Conservation (phyloP, 768 basidiomycete species). For the Fistulinella prunicolor region DNA sequence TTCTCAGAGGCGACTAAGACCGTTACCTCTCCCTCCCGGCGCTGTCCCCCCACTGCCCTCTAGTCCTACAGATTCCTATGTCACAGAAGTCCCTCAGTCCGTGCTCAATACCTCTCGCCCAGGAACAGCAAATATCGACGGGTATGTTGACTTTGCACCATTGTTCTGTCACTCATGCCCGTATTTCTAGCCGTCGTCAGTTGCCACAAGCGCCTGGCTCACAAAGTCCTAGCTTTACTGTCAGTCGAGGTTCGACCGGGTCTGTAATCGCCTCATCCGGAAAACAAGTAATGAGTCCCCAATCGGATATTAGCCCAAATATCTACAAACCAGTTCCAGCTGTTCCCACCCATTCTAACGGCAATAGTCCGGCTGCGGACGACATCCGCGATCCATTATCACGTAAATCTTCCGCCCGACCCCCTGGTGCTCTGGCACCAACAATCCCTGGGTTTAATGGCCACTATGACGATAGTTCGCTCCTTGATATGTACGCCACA, state of each 20-base stretch:
- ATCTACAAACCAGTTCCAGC: conserved; percentile 33
- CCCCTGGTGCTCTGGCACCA: conserved; percentile 28
- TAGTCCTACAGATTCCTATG: conserved; percentile 16
- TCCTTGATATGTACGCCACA: conserved; percentile 23
- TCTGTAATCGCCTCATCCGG: conserved; percentile 17
- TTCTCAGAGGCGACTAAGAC: conserved; percentile 27
- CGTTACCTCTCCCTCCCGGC: conserved; percentile 29
- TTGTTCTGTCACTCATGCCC: not conserved
- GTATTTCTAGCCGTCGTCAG: conserved; percentile 26
- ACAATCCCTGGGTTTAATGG: conserved; percentile 23
- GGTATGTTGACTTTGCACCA: conserved; percentile 11
- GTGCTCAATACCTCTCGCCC: conserved; percentile 20
- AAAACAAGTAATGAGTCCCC: conserved; percentile 13
- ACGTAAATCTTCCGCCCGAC: conserved; percentile 25
- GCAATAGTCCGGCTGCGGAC: conserved; percentile 7
- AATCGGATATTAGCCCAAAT: conserved; percentile 20
- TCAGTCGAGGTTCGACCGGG: conserved; percentile 20
- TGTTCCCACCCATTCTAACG: conserved; percentile 19
- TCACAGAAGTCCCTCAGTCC: conserved; percentile 11
- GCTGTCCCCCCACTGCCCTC: conserved; percentile 9
- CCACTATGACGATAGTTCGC: conserved; percentile 22
- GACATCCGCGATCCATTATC: conserved; percentile 21
- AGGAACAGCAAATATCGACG: conserved; percentile 23
- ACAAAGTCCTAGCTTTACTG: conserved; percentile 12
- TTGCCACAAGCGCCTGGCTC: conserved; percentile 25